These are phyloP conservation scores for Carpinus fangiana DNA, from an alignment of 306 rosid genomes.

Conservation along the genomic window DNA sequence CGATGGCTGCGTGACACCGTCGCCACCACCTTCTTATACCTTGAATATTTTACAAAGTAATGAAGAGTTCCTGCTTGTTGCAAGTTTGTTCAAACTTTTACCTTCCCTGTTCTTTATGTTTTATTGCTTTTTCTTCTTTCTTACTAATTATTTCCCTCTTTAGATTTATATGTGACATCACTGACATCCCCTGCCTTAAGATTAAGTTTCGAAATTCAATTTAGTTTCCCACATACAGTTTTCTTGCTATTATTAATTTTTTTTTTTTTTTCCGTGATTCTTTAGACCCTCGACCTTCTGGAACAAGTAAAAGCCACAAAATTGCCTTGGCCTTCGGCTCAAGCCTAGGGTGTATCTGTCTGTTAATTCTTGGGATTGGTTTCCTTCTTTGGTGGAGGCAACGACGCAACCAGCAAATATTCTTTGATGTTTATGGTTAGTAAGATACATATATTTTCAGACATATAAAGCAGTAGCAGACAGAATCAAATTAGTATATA, in stretches of 20 bases:
- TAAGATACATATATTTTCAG: conserved; percentile 4
- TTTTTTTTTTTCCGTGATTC: conserved; percentile 4
- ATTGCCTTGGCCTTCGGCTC: conserved; percentile 81
- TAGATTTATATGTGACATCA: not conserved
- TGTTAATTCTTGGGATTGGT: conserved; percentile 70
- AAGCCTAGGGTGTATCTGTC: conserved; percentile 73
- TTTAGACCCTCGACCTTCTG: conserved; percentile 55
- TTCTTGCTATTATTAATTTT: conserved; percentile 19
- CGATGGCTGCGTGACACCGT: conserved; percentile 56
- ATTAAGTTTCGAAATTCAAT: not conserved
- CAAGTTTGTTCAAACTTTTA: not conserved
- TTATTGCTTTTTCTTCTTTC: conserved; percentile 14
- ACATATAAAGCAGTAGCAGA: not conserved
- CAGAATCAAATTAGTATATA: not conserved
- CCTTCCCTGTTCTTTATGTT: conserved; percentile 3
- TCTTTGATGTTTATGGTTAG: conserved; percentile 87
- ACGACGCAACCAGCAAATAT: conserved; percentile 78
- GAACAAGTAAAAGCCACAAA: conserved; percentile 65
- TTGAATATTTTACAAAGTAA: conserved; percentile 64
- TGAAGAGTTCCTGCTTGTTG: conserved; percentile 28
- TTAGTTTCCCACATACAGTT: not conserved
- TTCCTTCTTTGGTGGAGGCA: conserved; percentile 92
- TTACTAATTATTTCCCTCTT: conserved; percentile 4
- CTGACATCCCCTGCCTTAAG: conserved; percentile 14
- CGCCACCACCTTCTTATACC: conserved; percentile 31